Conservation (phyloP, 441 rosid genomes). For the Gossypium schwendimanii region DNA sequence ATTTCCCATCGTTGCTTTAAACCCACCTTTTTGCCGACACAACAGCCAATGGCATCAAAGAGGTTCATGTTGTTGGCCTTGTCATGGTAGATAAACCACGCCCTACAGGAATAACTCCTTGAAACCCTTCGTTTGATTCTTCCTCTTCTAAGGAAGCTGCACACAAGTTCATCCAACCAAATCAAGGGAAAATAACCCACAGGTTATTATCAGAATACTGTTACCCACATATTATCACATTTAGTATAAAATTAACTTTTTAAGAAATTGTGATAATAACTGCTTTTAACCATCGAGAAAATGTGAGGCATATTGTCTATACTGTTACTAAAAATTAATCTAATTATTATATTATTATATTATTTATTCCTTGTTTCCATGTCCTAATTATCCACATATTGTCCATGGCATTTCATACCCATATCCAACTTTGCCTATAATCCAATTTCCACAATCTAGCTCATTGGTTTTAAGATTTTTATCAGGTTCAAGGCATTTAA, state of each 20-base stretch:
- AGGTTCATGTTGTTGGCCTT: slow-evolving; percentile 74
- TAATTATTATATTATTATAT: not conserved
- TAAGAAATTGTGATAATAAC: not conserved
- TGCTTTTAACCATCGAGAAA: not conserved
- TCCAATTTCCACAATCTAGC: not conserved
- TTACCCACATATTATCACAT: not conserved
- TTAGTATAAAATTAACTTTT: not conserved
- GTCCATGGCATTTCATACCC: not conserved
- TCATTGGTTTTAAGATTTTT: not conserved
- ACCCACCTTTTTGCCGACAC: not conserved
- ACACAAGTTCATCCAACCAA: slow-evolving; percentile 4
- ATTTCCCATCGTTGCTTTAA: not conserved
- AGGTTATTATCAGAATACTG: too few relatives aligned
- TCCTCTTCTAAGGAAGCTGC: slow-evolving; percentile 62
- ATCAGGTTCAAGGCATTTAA: slow-evolving; percentile 3
- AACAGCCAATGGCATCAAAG: not conserved
- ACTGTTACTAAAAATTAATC: not conserved
- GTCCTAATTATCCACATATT: not conserved
- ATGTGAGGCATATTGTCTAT: not conserved
- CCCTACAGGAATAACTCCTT: slow-evolving; percentile 66
- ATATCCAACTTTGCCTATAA: not conserved
- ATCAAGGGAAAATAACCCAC: not conserved
- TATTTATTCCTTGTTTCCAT: not conserved
- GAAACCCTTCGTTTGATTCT: slow-evolving; percentile 53
- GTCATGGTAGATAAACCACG: slow-evolving; percentile 94